Base-by-base conservation (phyloP, 2,329 filamentous ascomycete species). In the Pleurostoma richardsiae region DNA sequence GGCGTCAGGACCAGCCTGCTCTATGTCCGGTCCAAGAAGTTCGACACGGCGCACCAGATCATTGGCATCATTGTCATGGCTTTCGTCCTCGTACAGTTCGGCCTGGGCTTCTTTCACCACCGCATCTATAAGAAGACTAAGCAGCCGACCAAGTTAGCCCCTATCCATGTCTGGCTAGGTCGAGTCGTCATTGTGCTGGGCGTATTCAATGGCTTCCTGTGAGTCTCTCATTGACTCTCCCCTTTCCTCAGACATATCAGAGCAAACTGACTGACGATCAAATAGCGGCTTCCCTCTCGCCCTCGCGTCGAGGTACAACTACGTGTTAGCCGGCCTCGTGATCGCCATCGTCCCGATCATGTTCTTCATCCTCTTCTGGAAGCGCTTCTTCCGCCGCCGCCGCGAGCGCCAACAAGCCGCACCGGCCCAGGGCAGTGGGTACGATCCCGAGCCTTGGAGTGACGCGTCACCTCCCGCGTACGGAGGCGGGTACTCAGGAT, bases 131-230 rank as follows among this genome's bases (percentile, higher is more conserved):
- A 72, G 55, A 65, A 69, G 58, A 79, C 74, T 3, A 64, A 73
- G 47, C 49, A 68, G 27, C 62, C 74, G 1, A 78, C 77, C 29
- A 69, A 70, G 52, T 68, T 80, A 31, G 71, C 75, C 44, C 73
- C 67, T 19, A 64, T 77, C 28, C 82, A 85, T 60, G 62, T 78
- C 26, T 80, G 79, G 73, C 63, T 81, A 3, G 82, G 82, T 3
- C 72, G 80, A 10, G 41, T 73, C 4, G 67, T 79, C 33, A 68
- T 84, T 26, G 58, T 73, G 7, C 55, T 81, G 4, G 81, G 78
- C 40, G 64, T 79, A 11, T 55, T 76, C 46, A 83, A 84, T 52
- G 77, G 70, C 27, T 80, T 82, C 52, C 61, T 82, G 76, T 79
- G 64, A 51, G 76, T 65, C 29, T 39, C 30, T 19, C 19, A 19